Conservation (phyloP, 1,139 yeast genomes). For the Ogataea hybrid region DNA sequence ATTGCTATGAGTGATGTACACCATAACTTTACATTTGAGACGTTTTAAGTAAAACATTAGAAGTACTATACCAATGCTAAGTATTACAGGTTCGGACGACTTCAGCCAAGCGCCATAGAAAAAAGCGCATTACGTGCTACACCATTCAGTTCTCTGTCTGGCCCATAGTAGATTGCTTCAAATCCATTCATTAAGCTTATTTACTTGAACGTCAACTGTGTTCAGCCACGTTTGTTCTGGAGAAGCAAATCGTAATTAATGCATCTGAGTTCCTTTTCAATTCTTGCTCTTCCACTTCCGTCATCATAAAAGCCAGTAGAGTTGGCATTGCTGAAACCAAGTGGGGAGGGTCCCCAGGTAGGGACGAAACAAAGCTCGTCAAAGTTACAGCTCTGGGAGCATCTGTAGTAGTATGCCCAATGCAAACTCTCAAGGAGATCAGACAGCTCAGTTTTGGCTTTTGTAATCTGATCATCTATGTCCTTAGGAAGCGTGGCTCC, state of each 20-base stretch:
- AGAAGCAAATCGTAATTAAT: slow-evolving; percentile 16
- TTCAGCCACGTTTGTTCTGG: background rate
- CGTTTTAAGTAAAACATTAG: too few relatives aligned
- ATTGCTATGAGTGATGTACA: too few relatives aligned
- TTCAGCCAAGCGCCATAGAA: too few relatives aligned
- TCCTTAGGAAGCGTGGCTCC: slow-evolving; percentile 16
- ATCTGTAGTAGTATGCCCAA: slow-evolving; percentile 45
- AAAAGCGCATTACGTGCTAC: too few relatives aligned
- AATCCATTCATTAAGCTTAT: too few relatives aligned
- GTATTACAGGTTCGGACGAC: too few relatives aligned
- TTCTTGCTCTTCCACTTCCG: slow-evolving; percentile 21
- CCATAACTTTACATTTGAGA: too few relatives aligned
- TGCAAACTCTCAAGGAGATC: slow-evolving; percentile 30
- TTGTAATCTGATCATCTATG: slow-evolving; percentile 19
- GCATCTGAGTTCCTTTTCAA: slow-evolving; percentile 24
- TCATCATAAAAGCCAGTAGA: slow-evolving; percentile 19
- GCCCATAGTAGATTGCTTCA: too few relatives aligned
- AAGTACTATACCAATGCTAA: too few relatives aligned
- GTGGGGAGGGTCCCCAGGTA: slow-evolving; percentile 58
- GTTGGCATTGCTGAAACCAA: slow-evolving; percentile 33
- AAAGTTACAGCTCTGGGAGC: slow-evolving; percentile 39
- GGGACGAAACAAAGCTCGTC: slow-evolving; percentile 53
- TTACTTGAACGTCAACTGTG: too few relatives aligned
- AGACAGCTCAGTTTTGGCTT: slow-evolving; percentile 1
- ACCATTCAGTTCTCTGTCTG: too few relatives aligned